Base-by-base conservation (phyloP, 805 yeast species). In the Helenozyma baotianmanensis region DNA sequence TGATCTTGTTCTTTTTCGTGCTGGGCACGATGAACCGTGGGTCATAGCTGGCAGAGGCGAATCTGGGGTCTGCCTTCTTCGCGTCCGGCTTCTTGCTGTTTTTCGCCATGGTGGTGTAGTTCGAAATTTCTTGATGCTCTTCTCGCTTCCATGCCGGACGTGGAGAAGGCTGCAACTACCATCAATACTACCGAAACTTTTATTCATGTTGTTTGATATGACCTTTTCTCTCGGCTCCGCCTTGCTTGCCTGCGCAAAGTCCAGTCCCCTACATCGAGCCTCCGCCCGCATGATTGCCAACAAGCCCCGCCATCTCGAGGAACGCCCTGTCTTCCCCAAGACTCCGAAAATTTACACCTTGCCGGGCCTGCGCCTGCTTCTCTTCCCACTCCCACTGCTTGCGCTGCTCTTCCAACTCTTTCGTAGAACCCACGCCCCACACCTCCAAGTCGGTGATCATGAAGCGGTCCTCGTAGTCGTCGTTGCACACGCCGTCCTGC, bases 331-430 rank as follows among this genome's bases (percentile, higher is more conserved):
- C 96, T 47, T 89, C 97, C 2, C 84, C 83, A 44, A 82, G 52
- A 36, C 72, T 74, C 32, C 72, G 68, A 21, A 80, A 44, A 49
- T 88, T 86, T 2, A 88, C 73, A 18, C 74, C 68, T 47, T 81
- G 82, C 32, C 97, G 67, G 23, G 87, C 80, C 45, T 78, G 73
- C 0, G 95, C 95, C 53, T 87, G 96, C 30, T 77, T 67, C 50
- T 81, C 82, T 52, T 90, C 97, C 96, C 96, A 88, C 47, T 81
- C 88, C 92, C 95, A 83, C 39, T 74, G 73, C 47, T 74, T 76
- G 28, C 71, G 64, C 58, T 89, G 96, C 40, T 82, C 89, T 19
- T 73, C 80, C 29, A 88, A 60, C 44, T 86, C 95, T 39, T 79
- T 76, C 8, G 74, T 77, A 6, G 85, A 77, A 1, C 97, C 97